Evolutionary conservation across 2,329 filamentous ascomycete species (phyloP), one percentile per base, ranked within the genome.

Genomic region (Onygenales sp.): DNA sequence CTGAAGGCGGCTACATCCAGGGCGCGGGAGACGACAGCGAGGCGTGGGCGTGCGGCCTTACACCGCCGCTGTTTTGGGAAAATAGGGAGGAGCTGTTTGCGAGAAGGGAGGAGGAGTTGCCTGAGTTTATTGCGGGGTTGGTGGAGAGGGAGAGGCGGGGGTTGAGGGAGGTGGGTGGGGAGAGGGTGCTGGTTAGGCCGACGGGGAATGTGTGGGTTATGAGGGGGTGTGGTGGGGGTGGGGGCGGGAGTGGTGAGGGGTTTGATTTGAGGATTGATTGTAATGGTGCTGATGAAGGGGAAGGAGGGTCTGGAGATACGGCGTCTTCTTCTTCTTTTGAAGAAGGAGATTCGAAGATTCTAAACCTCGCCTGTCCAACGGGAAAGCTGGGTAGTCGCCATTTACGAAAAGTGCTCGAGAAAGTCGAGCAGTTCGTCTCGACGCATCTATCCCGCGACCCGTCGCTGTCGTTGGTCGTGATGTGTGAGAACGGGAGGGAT

Each of bases 11-110:
- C 5, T 98, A 98, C 65, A 86, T 98, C 55, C 93, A 97, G 70
- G 93, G 93, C 50, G 92, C 92, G 0, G 93, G 87, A 2, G 93
- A 98, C 68, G 93, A 98, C 67, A 89, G 87, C 10, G 93, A 98
- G 74, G 89, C 88, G 60, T 98, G 93, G 93, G 86, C 90, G 1
- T 74, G 80, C 51, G 89, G 89, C 0, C 78, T 97, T 13, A 93
- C 87, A 0, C 82, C 92, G 0, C 67, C 74, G 0, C 58, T 92
- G 0, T 98, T 95, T 70, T 98, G 93, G 93, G 69, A 69, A 2
- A 76, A 95, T 60, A 74, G 73, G 43, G 73, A 80, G 0, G 41
- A 64, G 5, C 73, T 97, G 9, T 72, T 94, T 17, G 68, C 68
- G 0, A 79, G 84, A 0, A 63, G 78, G 0, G 91, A 96, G 63